A percentile compares a stretch with the other conserved stretches of the same genome.
phyloP scores from a whole-genome alignment of 768 basidiomycete species.

The Suillus subaureus region DNA sequence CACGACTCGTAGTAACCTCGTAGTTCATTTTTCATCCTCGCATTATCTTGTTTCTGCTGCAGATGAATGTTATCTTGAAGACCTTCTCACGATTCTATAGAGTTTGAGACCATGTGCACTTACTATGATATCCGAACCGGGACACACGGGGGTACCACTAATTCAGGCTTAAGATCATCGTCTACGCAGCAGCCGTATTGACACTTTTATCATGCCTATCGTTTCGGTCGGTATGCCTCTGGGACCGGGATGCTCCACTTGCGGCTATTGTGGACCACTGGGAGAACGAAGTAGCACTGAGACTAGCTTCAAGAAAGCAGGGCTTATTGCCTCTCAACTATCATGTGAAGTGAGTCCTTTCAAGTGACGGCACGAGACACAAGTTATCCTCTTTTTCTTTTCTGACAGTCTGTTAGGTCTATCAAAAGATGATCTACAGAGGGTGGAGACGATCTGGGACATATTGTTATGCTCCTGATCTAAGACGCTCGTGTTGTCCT shows the following conservation, averaged over 20 bases:
- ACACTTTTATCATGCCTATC: slow-evolving; percentile 20
- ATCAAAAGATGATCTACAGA: slow-evolving; percentile 81
- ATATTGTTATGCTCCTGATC: slow-evolving; percentile 88
- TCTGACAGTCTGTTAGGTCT: slow-evolving; percentile 47
- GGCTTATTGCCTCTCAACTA: slow-evolving; percentile 50
- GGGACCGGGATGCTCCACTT: slow-evolving; percentile 41
- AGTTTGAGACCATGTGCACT: background rate
- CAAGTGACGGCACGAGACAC: background rate
- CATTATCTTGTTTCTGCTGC: background rate
- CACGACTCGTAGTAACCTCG: background rate
- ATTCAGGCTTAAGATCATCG: background rate
- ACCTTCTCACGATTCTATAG: background rate
- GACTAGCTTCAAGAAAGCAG: slow-evolving; percentile 51
- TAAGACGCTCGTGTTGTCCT: slow-evolving; percentile 84
- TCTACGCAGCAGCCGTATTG: background rate
- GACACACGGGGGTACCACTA: background rate
- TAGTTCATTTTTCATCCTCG: background rate
- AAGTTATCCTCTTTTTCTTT: background rate
- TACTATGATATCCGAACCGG: background rate
- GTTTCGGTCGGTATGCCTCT: slow-evolving; percentile 32
- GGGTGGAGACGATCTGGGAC: slow-evolving; percentile 85
- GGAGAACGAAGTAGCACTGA: slow-evolving; percentile 44
- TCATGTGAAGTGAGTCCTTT: slow-evolving; percentile 49
- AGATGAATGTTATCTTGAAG: background rate
- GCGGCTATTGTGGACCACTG: slow-evolving; percentile 68